Base-by-base conservation (phyloP, 1,284 basidiomycete genomes). In the Ceratobasidium sp. region DNA sequence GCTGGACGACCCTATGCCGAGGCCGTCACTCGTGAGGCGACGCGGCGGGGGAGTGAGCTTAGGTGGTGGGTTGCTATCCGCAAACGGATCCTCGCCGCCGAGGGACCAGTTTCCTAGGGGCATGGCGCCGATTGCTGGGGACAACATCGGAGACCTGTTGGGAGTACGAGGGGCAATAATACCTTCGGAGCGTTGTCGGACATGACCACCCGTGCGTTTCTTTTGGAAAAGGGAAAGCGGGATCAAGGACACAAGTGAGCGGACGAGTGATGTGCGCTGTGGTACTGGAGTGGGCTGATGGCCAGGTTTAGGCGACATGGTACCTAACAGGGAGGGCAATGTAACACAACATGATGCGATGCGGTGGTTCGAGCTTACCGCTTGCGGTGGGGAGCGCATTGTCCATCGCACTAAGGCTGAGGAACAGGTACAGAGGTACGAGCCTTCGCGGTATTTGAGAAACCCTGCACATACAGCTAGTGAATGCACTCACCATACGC, bases 371-470 rank as follows among this genome's bases (percentile, higher is more conserved):
- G 48, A 4, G 22, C 69, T 65, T 46, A 75, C 58, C 62, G 58
- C 31, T 80, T 34, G 63, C 58, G 22, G 85, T 85, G 0, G 96
- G 96, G 14, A 98, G 86, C 1, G 95, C 93, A 79, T 98, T 94
- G 81, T 98, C 96, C 78, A 97, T 98, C 11, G 96, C 96, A 78
- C 94, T 96, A 74, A 98, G 84, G 80, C 94, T 96, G 77, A 98
- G 84, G 81, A 86, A 86, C 66, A 86, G 78, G 78, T 83, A 86
- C 58, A 86, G 79, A 9, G 84, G 84, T 6, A 84, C 82, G 74
- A 59, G 63, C 68, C 68, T 71, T 19, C 8, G 13, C 41, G 27
- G 29, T 19, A 13, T 61, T 29, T 19, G 34, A 13, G 22, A 27
- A 43, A 11, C 4, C 14, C 7, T 9, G 6, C 29, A 37, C 19